Conservation (phyloP, 2,329 filamentous ascomycete genomes). For the Talaromyces sp. region DNA sequence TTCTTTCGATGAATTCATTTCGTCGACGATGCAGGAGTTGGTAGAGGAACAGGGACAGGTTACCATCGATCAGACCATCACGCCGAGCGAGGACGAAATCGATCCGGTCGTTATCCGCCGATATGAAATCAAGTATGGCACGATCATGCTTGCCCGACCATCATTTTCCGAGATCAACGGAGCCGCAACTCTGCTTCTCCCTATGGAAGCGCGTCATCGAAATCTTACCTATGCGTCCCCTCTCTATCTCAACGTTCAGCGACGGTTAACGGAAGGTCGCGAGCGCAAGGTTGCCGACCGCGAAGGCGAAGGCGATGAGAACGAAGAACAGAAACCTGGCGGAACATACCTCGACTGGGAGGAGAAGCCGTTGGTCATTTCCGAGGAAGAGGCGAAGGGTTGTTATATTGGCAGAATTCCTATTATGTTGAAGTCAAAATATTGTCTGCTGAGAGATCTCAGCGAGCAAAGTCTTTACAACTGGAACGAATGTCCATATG, state of each 20-base stretch:
- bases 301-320: constrained; percentile 53
- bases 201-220: constrained; percentile 91
- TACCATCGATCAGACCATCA: constrained; percentile 88
- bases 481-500: constrained; percentile 95
- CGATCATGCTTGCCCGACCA: constrained; percentile 81
- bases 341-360: constrained; percentile 49
- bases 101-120: constrained; percentile 80
- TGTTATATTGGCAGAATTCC: constrained; percentile 88
- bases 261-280: constrained; percentile 77
- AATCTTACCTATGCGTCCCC: constrained; percentile 95
- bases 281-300: constrained; percentile 72
- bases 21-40: constrained; percentile 89
- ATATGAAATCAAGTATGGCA: constrained; percentile 93
- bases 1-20: constrained; percentile 96
- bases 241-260: constrained; percentile 83
- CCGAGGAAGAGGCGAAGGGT: constrained; percentile 63
- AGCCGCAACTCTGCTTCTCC: constrained; percentile 76
- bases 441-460: constrained; percentile 82
- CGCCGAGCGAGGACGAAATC: constrained; percentile 66
- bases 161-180: constrained; percentile 93
- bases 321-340: constrained; percentile 46
- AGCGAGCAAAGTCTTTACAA: constrained; percentile 82
- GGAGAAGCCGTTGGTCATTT: constrained; percentile 49
- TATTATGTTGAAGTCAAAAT: constrained; percentile 96
- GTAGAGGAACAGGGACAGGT: constrained; percentile 88